A percentile compares a stretch with the other conserved stretches of the same genome.
Conservation (phyloP, 306 rosid genomes). For the Cucurbita pepo region DNA sequence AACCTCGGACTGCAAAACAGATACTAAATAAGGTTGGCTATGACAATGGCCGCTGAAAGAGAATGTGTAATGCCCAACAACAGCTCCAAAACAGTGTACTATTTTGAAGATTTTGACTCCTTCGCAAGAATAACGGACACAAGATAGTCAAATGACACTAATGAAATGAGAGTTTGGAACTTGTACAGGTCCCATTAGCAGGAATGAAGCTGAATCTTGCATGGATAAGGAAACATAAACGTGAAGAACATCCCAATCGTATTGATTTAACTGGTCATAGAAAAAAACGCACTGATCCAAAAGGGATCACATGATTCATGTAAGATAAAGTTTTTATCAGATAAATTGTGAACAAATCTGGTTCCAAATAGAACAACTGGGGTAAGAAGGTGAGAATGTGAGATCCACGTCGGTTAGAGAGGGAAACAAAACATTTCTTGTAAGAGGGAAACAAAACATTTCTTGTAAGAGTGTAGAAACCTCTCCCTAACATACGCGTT, state of each 20-base stretch:
- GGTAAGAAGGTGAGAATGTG: too few relatives aligned
- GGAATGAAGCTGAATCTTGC: background rate
- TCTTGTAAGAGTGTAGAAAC: too few relatives aligned
- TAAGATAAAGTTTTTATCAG: background rate
- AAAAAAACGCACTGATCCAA: background rate
- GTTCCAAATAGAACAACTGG: background rate
- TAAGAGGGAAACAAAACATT: too few relatives aligned
- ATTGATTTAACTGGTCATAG: background rate
- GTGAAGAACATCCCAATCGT: background rate
- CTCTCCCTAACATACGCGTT: too few relatives aligned
- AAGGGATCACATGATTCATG: background rate
- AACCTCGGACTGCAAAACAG: conserved; percentile 75
- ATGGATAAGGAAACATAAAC: background rate
- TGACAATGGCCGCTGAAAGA: background rate
- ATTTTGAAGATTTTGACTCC: background rate
- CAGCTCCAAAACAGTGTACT: background rate
- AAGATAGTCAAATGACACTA: background rate
- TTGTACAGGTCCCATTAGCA: background rate
- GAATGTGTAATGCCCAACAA: background rate
- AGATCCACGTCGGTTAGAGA: too few relatives aligned
- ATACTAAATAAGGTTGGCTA: conserved; percentile 3
- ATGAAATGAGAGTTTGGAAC: background rate
- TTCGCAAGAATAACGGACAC: background rate
- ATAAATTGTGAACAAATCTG: background rate
- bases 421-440: too few relatives aligned